Evolutionary conservation across 2,329 filamentous ascomycete species (phyloP), one percentile per base, ranked within the genome.

Genomic region (Leptographium flavum): DNA sequence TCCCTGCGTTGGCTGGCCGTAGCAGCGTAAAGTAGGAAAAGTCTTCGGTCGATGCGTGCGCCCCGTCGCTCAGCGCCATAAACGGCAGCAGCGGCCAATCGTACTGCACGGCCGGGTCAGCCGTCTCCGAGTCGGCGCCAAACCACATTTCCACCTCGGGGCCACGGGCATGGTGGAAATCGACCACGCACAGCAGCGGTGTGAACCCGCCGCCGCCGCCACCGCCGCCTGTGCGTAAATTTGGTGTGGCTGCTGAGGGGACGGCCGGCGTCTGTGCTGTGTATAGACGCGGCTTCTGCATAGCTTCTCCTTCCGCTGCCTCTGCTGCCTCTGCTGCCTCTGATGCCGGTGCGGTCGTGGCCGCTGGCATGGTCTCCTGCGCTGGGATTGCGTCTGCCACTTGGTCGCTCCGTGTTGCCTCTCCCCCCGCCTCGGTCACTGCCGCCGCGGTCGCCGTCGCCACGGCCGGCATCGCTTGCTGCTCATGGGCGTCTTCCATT

Each of bases 21-120:
- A 87, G 73, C 43, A 98, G 78, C 9, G 90, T 96, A 62, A 98
- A 98, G 67, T 98, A 98, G 43, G 88, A 95, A 68, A 96, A 98
- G 65, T 96, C 92, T 65, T 98, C 92, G 47, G 82, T 83, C 21
- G 85, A 92, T 80, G 87, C 80, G 69, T 98, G 92, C 45, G 92
- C 92, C 44, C 92, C 92, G 60, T 98, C 92, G 47, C 86, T 92
- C 57, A 98, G 66, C 23, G 92, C 92, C 86, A 96, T 95, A 63
- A 98, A 98, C 0, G 92, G 88, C 50, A 98, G 70, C 54, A 95
- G 64, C 25, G 80, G 74, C 92, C 92, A 98, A 58, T 92, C 86
- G 64, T 93, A 90, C 48, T 88, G 83, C 39, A 65, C 69, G 4
- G 83, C 83, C 11, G 90, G 87, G 62, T 95, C 87, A 47, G 67